phyloP scores from a whole-genome alignment of 1,284 basidiomycete species.

The Moesziomyces sp. region DNA sequence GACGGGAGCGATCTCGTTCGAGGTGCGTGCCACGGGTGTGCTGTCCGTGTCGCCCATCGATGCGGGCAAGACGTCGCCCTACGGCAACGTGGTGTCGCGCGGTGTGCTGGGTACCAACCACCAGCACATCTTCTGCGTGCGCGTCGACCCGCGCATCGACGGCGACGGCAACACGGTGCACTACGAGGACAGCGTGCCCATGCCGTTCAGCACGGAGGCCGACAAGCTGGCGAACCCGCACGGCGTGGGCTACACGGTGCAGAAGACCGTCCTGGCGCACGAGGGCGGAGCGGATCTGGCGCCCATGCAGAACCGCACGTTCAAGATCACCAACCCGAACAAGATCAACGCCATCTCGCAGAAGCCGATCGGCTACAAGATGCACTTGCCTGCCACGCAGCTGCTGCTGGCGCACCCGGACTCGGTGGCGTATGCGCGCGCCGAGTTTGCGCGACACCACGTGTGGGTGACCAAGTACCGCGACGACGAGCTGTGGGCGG shows the following conservation, averaged over 20 bases:
- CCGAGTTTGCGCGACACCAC: constrained; percentile 79
- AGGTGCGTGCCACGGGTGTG: constrained; percentile 85
- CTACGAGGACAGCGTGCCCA: constrained; percentile 65
- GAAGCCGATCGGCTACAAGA: constrained; percentile 78
- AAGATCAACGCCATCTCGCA: constrained; percentile 70
- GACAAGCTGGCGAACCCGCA: constrained; percentile 68
- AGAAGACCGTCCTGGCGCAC: constrained; percentile 64
- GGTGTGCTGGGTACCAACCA: constrained; percentile 88
- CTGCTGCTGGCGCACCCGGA: constrained; percentile 77
- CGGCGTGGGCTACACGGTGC: constrained; percentile 64
- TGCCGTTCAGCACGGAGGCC: constrained; percentile 66
- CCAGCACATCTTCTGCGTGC: constrained; percentile 82
- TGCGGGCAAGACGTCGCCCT: constrained; percentile 70
- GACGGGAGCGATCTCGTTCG: constrained; percentile 83
- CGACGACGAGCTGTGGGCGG: constrained; percentile 82
- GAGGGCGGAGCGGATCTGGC: constrained; percentile 45
- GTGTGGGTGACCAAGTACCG: constrained; percentile 77
- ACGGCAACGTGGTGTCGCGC: constrained; percentile 84
- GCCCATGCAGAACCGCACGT: constrained; percentile 43
- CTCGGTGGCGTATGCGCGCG: constrained; percentile 80
- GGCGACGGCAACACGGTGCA: constrained; percentile 82
- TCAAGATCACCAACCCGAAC: constrained; percentile 69
- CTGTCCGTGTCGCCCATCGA: constrained; percentile 67
- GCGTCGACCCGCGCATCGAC: constrained; percentile 92
- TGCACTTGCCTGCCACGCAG: constrained; percentile 74